These are phyloP conservation scores for Xerocomus nothofagi DNA, from an alignment of 1,284 basidiomycete genomes.

Conservation along the genomic window DNA sequence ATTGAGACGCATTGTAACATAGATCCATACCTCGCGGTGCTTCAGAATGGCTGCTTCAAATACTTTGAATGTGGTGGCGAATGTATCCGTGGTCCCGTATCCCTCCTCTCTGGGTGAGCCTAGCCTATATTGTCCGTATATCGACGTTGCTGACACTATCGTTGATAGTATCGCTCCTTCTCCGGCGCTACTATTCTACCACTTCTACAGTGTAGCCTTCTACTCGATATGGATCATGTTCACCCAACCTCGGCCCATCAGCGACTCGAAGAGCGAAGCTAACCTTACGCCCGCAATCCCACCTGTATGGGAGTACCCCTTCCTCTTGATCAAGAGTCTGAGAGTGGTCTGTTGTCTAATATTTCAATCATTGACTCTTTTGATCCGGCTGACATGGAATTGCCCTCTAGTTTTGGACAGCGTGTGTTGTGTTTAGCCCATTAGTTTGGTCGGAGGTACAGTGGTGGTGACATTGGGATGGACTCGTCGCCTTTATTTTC, in stretches of 20 bases:
- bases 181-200: constrained; percentile 78
- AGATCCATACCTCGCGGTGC: constrained; percentile 80
- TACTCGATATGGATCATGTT: constrained; percentile 91
- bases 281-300: constrained; percentile 30
- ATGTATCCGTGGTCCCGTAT: constrained; percentile 87
- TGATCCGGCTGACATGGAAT: constrained; percentile 9
- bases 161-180: constrained; percentile 65
- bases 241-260: constrained; percentile 54
- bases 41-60: constrained; percentile 93
- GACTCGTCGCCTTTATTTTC: too few species aligned
- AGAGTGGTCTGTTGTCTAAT: constrained; percentile 36
- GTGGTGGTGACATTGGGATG: constrained; percentile 42
- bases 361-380: constrained; percentile 3
- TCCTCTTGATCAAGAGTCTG: constrained; percentile 41
- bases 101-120: constrained; percentile 77
- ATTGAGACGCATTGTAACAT: constrained; percentile 12
- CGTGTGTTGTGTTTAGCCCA: constrained; percentile 83
- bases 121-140: not conserved
- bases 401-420: constrained; percentile 76
- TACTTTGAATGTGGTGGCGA: constrained; percentile 96
- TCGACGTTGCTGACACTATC: not conserved
- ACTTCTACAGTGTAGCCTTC: constrained; percentile 96
- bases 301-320: constrained; percentile 44
- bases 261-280: constrained; percentile 4
- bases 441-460: constrained; percentile 83